A percentile compares a stretch with the other conserved stretches of the same genome.
phyloP scores from a whole-genome alignment of 768 basidiomycete species.

The Rhodotorula graminis region DNA sequence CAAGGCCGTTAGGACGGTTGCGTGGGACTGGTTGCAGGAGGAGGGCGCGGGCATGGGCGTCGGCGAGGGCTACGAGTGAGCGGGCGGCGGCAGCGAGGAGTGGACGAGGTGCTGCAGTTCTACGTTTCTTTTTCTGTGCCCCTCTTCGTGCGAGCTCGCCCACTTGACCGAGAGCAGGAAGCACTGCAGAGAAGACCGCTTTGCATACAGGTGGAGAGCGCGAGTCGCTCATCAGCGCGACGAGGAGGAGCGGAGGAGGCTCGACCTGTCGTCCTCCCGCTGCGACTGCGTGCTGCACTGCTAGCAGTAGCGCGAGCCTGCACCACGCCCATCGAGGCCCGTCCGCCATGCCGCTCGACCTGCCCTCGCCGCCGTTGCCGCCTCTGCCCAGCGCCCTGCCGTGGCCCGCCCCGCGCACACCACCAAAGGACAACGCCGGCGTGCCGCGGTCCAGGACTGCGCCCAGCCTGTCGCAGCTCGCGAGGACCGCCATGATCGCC shows the following conservation, averaged over 20 bases:
- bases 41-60: slow-evolving; percentile 21
- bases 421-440: not conserved
- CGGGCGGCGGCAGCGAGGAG: not conserved
- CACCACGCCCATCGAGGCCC: too few relatives aligned
- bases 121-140: too few relatives aligned
- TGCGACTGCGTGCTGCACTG: not conserved
- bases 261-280: too few relatives aligned
- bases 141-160: too few relatives aligned
- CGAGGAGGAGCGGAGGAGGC: too few relatives aligned
- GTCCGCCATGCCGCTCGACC: not conserved
- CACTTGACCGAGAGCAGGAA: too few relatives aligned
- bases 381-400: not conserved
- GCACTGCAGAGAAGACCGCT: too few relatives aligned
- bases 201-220: too few relatives aligned
- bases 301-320: too few relatives aligned
- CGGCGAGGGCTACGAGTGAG: not conserved
- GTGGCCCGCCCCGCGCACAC: not conserved
- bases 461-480: not conserved
- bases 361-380: not conserved
- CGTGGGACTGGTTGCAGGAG: slow-evolving; percentile 34
- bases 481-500: too few relatives aligned
- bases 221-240: too few relatives aligned
- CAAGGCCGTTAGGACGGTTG: slow-evolving; percentile 32
- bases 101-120: too few relatives aligned
- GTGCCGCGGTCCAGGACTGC: not conserved